These are phyloP conservation scores for Jatropha podagrica DNA, from an alignment of 441 rosid species.

Conservation along the genomic window DNA sequence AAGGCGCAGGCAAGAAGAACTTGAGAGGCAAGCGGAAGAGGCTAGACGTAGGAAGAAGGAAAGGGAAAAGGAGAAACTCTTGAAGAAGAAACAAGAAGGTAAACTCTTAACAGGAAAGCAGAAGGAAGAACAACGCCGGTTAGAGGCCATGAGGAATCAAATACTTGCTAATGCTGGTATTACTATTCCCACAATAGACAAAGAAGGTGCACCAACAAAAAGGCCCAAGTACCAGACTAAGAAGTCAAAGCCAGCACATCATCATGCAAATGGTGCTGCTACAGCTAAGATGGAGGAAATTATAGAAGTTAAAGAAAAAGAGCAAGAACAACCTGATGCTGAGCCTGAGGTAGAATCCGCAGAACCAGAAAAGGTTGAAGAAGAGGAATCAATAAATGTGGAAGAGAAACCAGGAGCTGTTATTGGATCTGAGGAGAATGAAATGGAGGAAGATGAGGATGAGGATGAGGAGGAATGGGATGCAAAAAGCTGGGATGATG, in stretches of 20 bases:
- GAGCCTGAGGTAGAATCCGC: constrained; percentile 38
- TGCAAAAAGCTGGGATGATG: constrained; percentile 95
- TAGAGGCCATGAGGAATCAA: constrained; percentile 87
- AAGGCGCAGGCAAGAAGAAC: constrained; percentile 79
- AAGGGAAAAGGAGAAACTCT: constrained; percentile 83
- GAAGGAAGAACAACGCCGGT: constrained; percentile 80
- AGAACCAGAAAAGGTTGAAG: constrained; percentile 52
- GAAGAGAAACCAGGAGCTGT: constrained; percentile 51
- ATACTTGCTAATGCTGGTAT: constrained; percentile 59
- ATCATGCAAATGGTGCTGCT: constrained; percentile 57
- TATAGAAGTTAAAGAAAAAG: constrained; percentile 44
- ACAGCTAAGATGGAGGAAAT: constrained; percentile 47
- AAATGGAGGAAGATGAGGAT: constrained; percentile 67
- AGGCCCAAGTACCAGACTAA: constrained; percentile 81
- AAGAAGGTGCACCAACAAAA: constrained; percentile 54
- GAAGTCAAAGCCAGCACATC: constrained; percentile 67
- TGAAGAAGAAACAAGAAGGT: constrained; percentile 91
- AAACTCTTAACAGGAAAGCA: constrained; percentile 87
- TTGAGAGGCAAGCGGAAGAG: constrained; percentile 92
- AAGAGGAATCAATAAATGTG: constrained; percentile 37
- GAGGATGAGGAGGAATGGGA: constrained; percentile 84
- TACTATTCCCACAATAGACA: constrained; percentile 47
- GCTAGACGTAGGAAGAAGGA: constrained; percentile 86
- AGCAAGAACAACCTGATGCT: constrained; percentile 42
- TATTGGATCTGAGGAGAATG: constrained; percentile 53